These are phyloP conservation scores for Rosa lucieae DNA, from an alignment of 306 rosid species.

Conservation along the genomic window DNA sequence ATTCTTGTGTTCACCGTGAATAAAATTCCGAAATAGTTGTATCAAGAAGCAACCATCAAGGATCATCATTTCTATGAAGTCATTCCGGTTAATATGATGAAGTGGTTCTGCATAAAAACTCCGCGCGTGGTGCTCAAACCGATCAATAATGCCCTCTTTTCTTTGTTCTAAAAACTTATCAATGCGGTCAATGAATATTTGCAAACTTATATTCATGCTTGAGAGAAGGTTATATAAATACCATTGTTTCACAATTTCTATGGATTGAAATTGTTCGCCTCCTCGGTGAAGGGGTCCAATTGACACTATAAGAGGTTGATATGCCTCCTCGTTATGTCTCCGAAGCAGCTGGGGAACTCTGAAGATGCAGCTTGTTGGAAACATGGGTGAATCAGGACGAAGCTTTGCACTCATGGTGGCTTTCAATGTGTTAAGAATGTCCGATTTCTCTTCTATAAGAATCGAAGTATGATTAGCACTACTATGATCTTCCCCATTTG, in stretches of 20 bases:
- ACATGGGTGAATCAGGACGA: not conserved
- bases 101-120: not conserved
- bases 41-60: not conserved
- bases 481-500: too few relatives aligned
- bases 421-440: not conserved
- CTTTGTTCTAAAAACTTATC: too few relatives aligned
- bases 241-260: not conserved
- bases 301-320: not conserved
- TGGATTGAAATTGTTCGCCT: not conserved
- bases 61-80: too few relatives aligned
- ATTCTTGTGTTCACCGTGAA: not conserved
- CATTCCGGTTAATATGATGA: not conserved
- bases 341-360: slow-evolving; percentile 5
- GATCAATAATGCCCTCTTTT: not conserved
- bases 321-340: not conserved
- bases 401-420: not conserved
- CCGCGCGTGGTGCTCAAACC: not conserved
- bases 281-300: slow-evolving; percentile 19
- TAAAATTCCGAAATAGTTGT: slow-evolving; percentile 17
- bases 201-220: not conserved
- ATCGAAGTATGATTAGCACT: too few relatives aligned
- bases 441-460: not conserved
- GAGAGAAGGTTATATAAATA: not conserved
- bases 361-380: slow-evolving; percentile 20
- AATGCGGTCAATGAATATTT: not conserved